Conservation (phyloP, 257 asterid genomes). For the Forsythia suspensa region DNA sequence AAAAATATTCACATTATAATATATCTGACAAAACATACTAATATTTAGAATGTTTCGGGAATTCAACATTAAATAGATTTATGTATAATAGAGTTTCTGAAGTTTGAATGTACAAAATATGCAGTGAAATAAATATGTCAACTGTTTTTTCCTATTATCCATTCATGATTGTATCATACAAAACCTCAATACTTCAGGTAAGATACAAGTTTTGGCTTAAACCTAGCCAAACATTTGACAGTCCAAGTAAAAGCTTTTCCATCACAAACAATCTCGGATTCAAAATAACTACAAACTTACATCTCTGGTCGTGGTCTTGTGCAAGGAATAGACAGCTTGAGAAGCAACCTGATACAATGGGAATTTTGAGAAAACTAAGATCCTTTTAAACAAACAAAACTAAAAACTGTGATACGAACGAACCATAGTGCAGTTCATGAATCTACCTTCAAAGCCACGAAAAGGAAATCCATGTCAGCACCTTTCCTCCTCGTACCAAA, state of each 20-base stretch:
- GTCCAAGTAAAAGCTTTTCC: background rate
- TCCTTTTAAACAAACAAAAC: conserved; percentile 1
- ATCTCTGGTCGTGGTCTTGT: conserved; percentile 93
- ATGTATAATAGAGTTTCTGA: background rate
- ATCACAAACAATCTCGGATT: background rate
- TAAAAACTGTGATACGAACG: background rate
- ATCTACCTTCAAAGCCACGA: conserved; percentile 70
- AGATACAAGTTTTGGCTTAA: background rate
- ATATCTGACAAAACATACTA: background rate
- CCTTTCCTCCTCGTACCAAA: conserved; percentile 97
- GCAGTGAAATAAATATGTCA: background rate
- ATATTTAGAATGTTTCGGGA: background rate
- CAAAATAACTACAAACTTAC: conserved; percentile 40
- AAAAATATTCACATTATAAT: background rate
- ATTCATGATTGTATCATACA: background rate
- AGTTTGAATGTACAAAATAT: background rate
- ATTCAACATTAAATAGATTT: background rate
- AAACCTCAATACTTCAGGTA: background rate
- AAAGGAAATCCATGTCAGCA: conserved; percentile 90
- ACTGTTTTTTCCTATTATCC: background rate
- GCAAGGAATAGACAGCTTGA: conserved; percentile 91
- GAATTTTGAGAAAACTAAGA: conserved; percentile 15
- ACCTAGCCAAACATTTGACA: background rate
- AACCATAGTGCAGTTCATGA: conserved; percentile 2
- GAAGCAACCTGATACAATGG: conserved; percentile 75